Evolutionary conservation across 129 eudicot species (phyloP).

Genomic region (Dittrichia graveolens): DNA sequence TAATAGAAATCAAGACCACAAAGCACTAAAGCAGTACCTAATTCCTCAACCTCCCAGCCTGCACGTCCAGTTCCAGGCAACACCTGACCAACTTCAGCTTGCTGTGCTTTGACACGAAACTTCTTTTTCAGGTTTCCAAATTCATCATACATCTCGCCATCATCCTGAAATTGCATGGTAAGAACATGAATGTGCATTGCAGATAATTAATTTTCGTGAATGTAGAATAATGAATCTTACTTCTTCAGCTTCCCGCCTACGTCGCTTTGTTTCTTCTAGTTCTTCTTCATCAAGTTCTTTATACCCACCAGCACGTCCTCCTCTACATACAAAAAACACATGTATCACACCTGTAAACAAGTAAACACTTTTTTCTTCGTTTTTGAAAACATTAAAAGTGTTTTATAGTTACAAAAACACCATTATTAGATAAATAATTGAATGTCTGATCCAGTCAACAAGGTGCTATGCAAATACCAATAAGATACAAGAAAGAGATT

Average conservation of each 20-base stretch:
- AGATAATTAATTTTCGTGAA: not conserved
- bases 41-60: constrained; percentile 95
- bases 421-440: too few relatives aligned
- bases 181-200: not conserved
- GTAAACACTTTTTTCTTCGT: too few relatives aligned
- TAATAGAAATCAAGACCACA: not conserved
- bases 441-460: too few relatives aligned
- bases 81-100: constrained; percentile 63
- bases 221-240: constrained; percentile 46
- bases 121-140: constrained; percentile 93
- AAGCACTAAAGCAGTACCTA: constrained; percentile 54
- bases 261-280: constrained; percentile 85
- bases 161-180: constrained; percentile 66
- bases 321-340: constrained; percentile 45
- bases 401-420: too few relatives aligned
- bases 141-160: constrained; percentile 99
- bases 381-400: too few relatives aligned
- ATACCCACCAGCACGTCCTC: constrained; percentile 99
- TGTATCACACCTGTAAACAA: not conserved
- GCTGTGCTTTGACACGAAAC: constrained; percentile 79
- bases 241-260: constrained; percentile 93
- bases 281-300: constrained; percentile 99
- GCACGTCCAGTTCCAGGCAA: constrained; percentile 93
- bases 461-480: too few relatives aligned
- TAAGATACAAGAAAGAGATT: not conserved